Percentiles rank a stretch among this genome's conserved stretches.
These are phyloP conservation scores for Entelexis paramagnoliae DNA, from an alignment of 1,139 yeast species.

Conservation along the genomic window DNA sequence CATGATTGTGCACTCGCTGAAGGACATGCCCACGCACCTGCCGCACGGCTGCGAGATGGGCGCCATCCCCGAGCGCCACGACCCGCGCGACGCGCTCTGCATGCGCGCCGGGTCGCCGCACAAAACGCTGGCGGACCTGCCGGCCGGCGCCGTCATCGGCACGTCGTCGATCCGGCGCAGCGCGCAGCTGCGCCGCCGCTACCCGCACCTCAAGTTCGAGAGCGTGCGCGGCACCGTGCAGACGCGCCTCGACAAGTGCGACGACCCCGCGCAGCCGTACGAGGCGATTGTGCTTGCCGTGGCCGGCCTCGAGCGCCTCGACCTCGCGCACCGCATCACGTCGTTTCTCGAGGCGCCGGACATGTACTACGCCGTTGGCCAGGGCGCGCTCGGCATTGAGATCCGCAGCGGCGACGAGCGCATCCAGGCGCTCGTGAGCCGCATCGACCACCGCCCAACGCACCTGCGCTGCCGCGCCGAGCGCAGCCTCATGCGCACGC, in stretches of 20 bases:
- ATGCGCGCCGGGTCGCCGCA: slow-evolving; percentile 61
- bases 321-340: slow-evolving; percentile 59
- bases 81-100: slow-evolving; percentile 89
- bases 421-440: slow-evolving; percentile 46
- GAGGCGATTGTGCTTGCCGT: slow-evolving; percentile 79
- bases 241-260: slow-evolving; percentile 71
- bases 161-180: slow-evolving; percentile 90
- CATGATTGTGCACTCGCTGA: slow-evolving; percentile 83
- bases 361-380: slow-evolving; percentile 96
- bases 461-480: slow-evolving; percentile 82
- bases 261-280: slow-evolving; percentile 55
- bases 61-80: slow-evolving; percentile 73
- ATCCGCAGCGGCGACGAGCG: slow-evolving; percentile 58
- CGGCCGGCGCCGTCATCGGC: slow-evolving; percentile 79
- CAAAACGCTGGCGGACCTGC: slow-evolving; percentile 58
- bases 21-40: slow-evolving; percentile 87
- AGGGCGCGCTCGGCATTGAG: slow-evolving; percentile 92
- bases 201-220: slow-evolving; percentile 51
- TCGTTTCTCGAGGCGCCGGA: slow-evolving; percentile 58
- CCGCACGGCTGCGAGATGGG: slow-evolving; percentile 89
- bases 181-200: slow-evolving; percentile 57
- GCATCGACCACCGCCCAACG: slow-evolving; percentile 57
- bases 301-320: slow-evolving; percentile 76
- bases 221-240: slow-evolving; percentile 82
- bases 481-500: slow-evolving; percentile 70